Evolutionary conservation across 1,284 basidiomycete genomes (phyloP).

Genomic region (Microbotryum lychnidis-dioicae): DNA sequence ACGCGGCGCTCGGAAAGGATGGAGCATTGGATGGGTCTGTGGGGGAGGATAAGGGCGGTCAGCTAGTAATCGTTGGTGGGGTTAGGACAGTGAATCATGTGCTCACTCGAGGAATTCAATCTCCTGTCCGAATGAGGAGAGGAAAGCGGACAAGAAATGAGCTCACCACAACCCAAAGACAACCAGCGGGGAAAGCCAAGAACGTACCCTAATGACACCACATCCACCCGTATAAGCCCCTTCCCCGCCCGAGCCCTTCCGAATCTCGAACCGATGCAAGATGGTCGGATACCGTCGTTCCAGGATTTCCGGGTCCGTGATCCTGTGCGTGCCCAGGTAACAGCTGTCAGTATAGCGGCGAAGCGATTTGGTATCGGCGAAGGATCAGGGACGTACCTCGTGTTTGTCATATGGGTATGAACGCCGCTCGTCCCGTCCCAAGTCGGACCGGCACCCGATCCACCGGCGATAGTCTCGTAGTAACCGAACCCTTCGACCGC

Average conservation of each 20-base stretch:
- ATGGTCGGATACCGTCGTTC: constrained; percentile 43
- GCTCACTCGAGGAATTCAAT: constrained; percentile 68
- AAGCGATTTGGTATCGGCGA: no score
- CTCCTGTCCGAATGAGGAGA: constrained; percentile 42
- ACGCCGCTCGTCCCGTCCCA: constrained; percentile 62
- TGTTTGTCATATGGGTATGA: constrained; percentile 32
- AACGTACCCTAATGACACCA: constrained; percentile 58
- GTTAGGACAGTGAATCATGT: not conserved
- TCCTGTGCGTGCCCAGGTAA: no score
- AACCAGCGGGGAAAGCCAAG: not conserved
- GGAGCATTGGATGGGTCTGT: constrained; percentile 64
- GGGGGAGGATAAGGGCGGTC: not conserved
- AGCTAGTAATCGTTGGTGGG: not conserved
- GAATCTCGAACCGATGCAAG: constrained; percentile 40
- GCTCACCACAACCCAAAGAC: not conserved
- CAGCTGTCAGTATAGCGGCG: not conserved
- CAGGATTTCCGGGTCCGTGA: constrained; percentile 70
- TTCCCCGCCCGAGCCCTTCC: constrained; percentile 57
- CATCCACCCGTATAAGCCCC: constrained; percentile 78
- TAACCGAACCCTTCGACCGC: constrained; percentile 78
- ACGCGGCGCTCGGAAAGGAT: constrained; percentile 81
- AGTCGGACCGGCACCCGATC: constrained; percentile 77
- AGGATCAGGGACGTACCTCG: constrained; percentile 40
- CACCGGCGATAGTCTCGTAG: constrained; percentile 93
- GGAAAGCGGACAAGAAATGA: not conserved